Evolutionary conservation across 352 stramenopile genomes (phyloP), one percentile per base, ranked within the genome.

Genomic region (Phytophthora syringae): DNA sequence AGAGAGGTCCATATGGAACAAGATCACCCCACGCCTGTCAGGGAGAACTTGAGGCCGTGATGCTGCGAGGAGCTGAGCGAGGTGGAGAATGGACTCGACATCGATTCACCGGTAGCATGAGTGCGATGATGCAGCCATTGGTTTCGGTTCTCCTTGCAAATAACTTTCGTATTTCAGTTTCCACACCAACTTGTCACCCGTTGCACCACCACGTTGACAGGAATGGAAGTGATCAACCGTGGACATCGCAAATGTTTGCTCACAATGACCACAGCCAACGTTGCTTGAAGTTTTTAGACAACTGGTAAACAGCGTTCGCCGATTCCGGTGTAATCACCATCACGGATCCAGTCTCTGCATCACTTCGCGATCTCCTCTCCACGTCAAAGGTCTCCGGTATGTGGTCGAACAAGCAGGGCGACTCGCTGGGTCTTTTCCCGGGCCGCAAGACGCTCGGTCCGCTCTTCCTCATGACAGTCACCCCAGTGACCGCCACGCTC

Each of bases 391-490:
- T 84, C 37, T 37, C 39, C 32, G 24, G 4, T 11, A 90, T 92
- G 83, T 90, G 83, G 83, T 92, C 80, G 36, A 90, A 90, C 76
- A 81, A 86, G 50, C 69, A 80, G 5, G 75, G 68, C 54, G 88
- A 93, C 43, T 88, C 79, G 32, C 72, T 82, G 57, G 89, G 87
- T 0, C 70, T 95, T 7, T 65, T 95, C n/a, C 88, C 88, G 0
- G 90, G 86, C 5, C 90, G 93, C 52, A 74, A 86, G 43, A 93
- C 82, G 15, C 51, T 97, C 45, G 92, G 91, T 0, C 93, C 94
- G 60, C 74, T 98, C 5, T 80, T 97, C 53, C 86, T 98, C 63
- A 97, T 98, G 77, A 44, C 75, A 10, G 68, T 59, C 18, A 97
- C 92, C n/a, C 92, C 91, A 24, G 70, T 90, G 21, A 87, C 92